Evolutionary conservation across 805 yeast species (phyloP).

Genomic region (Middelhovenomyces tepae): DNA sequence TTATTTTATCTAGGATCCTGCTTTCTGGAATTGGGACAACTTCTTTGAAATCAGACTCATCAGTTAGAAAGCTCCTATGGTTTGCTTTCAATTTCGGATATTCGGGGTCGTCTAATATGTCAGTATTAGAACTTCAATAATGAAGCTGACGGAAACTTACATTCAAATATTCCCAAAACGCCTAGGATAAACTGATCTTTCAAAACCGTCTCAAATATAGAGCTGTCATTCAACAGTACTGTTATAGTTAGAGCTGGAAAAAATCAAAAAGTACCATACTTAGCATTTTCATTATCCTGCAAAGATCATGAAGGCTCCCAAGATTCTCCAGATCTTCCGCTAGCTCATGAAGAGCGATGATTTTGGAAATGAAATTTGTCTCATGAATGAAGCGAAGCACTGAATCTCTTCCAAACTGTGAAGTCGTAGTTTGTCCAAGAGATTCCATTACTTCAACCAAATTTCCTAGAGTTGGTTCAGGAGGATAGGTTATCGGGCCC

Average conservation of each 20-base stretch:
- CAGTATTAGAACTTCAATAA: conserved; percentile 1
- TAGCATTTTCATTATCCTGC: conserved; percentile 61
- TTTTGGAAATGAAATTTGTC: conserved; percentile 41
- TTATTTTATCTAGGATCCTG: conserved; percentile 46
- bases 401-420: conserved; percentile 54
- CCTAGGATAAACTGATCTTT: conserved; percentile 46
- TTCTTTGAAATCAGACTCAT: conserved; percentile 57
- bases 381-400: conserved; percentile 49
- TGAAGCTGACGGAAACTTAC: conserved; percentile 10
- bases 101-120: conserved; percentile 60
- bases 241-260: conserved; percentile 17
- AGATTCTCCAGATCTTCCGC: conserved; percentile 49
- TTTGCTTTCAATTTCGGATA: conserved; percentile 74
- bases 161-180: conserved; percentile 73
- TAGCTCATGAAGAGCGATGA: conserved; percentile 44
- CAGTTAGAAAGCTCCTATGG: conserved; percentile 55
- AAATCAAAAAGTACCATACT: conserved; percentile 8
- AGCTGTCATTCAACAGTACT: conserved; percentile 61
- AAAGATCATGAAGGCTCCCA: conserved; percentile 52
- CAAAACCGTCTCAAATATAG: conserved; percentile 48
- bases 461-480: conserved; percentile 41
- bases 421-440: conserved; percentile 51
- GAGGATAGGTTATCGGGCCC: conserved; percentile 70
- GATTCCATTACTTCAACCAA: conserved; percentile 46
- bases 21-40: conserved; percentile 55